These are phyloP conservation scores for Serendipita indica DNA, from an alignment of 768 basidiomycete species.

Conservation along the genomic window DNA sequence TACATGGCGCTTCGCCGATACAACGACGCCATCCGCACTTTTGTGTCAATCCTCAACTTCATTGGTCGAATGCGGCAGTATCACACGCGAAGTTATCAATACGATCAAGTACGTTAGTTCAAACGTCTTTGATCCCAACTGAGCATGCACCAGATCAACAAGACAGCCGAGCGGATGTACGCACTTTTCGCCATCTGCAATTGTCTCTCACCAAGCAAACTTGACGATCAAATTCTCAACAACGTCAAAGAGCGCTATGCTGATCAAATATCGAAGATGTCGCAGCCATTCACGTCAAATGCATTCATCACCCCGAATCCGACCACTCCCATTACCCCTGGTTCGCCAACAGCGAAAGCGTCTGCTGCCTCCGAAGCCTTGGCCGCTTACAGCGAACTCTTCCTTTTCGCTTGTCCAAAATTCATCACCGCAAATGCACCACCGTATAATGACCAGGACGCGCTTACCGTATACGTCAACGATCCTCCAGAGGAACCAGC, in stretches of 20 bases:
- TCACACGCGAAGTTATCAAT: slow-evolving; percentile 92
- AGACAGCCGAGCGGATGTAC: slow-evolving; percentile 96
- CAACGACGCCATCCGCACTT: slow-evolving; percentile 88
- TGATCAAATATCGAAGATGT: slow-evolving; percentile 81
- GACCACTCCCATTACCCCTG: slow-evolving; percentile 27
- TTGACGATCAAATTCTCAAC: slow-evolving; percentile 90
- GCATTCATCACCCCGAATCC: neutral
- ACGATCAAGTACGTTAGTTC: slow-evolving; percentile 55
- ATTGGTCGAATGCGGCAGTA: slow-evolving; percentile 93
- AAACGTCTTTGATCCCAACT: slow-evolving; percentile 2
- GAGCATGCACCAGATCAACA: slow-evolving; percentile 57
- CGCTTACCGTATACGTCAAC: slow-evolving; percentile 35
- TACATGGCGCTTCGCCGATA: slow-evolving; percentile 91
- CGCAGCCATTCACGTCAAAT: slow-evolving; percentile 41
- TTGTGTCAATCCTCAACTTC: slow-evolving; percentile 86
- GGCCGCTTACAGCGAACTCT: slow-evolving; percentile 80
- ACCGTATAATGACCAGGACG: slow-evolving; percentile 68
- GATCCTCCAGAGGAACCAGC: slow-evolving; percentile 50
- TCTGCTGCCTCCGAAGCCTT: slow-evolving; percentile 36
- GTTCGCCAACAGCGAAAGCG: slow-evolving; percentile 16
- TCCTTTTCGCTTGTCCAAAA: slow-evolving; percentile 87
- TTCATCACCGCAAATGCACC: slow-evolving; percentile 93
- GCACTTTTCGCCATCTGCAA: slow-evolving; percentile 89
- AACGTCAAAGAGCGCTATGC: slow-evolving; percentile 84
- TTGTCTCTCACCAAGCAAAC: slow-evolving; percentile 76